Evolutionary conservation across 768 basidiomycete genomes (phyloP), one percentile per base, ranked within the genome.

Genomic region (Amanita jacksonii): DNA sequence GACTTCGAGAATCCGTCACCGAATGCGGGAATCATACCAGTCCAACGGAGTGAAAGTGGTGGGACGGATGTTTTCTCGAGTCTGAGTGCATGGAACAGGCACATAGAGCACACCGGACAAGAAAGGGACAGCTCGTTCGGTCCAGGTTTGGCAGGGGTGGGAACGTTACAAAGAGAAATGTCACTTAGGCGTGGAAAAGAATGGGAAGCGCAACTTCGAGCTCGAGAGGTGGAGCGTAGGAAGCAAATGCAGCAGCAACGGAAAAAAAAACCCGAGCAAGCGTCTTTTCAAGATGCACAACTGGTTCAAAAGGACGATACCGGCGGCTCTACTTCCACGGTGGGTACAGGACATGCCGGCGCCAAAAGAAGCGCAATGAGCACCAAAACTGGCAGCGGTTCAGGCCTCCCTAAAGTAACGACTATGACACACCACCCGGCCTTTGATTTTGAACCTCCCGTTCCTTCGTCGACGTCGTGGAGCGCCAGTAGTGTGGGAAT

Each of bases 1-100:
- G 83, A 85, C 54, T 85, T 85, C 51, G 84, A 85, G 59, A 67
- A 81, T 27, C 82, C 83, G 0, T 70, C 75, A 0, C 68, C 69
- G 6, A 35, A 52, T 20, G 51, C 51, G n/a, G 59, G 66, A 49
- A 28, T 12, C 12, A 13, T 7, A 8, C 13, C 27, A 23, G 32
- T 28, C 24, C 60, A 81, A 50, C 65, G 77, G 19, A 70, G 72
- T 1, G 67, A 69, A 4, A 68, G 68, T 45, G 62, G 58, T 18
- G 64, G 63, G 5, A 66, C 64, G 4, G 56, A 57, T 20, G 55
- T 61, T 20, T 58, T 52, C n/a, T 40, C 45, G 22, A 34, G 16
- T n/a, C 54, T 53, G 13, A 66, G 61, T 28, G 53, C 52, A 8
- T 61, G 59, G 40, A 65, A 62, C 33, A 59, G 51, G 7, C 61